These are phyloP conservation scores for Symbiodinium natans DNA, from an alignment of 73 alveolate species.

Conservation along the genomic window DNA sequence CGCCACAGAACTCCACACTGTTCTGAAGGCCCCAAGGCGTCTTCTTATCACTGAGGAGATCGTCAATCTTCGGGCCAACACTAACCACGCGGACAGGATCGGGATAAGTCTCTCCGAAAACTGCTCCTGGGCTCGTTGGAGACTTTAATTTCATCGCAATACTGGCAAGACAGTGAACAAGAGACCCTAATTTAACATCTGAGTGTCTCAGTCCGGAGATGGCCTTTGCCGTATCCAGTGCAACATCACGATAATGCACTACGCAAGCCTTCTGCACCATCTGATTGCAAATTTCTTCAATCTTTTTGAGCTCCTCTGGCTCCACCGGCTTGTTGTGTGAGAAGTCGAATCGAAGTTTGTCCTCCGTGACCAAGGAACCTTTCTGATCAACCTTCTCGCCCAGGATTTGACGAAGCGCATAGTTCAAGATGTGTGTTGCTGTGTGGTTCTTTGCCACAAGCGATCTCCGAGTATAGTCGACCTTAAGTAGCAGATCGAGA, in stretches of 20 bases:
- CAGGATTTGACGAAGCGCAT: conserved; percentile 79
- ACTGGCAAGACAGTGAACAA: no score
- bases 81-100: conserved; percentile 94
- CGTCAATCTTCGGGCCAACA: conserved; percentile 76
- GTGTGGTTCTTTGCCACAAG: conserved; percentile 94
- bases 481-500: conserved; percentile 13
- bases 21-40: conserved; percentile 72
- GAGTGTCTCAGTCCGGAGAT: conserved; percentile 80
- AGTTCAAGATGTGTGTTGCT: conserved; percentile 92
- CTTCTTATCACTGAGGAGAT: conserved; percentile 39
- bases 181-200: no score
- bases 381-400: conserved; percentile 93
- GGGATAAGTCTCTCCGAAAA: conserved; percentile 93
- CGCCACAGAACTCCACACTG: conserved; percentile 93
- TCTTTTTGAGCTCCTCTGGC: conserved; percentile 58
- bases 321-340: conserved; percentile 81
- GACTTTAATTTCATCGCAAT: no score
- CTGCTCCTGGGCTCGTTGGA: conserved; percentile 79
- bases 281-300: conserved; percentile 87
- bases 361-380: conserved; percentile 86
- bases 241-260: conserved; percentile 76
- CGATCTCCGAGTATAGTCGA: conserved; percentile 84
- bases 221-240: conserved; percentile 61
- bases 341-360: conserved; percentile 93
- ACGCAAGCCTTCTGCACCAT: conserved; percentile 67